A percentile compares a stretch with the other conserved stretches of the same genome.
Evolutionary conservation across 805 yeast species (phyloP).

Genomic region (Torulaspora franciscae): DNA sequence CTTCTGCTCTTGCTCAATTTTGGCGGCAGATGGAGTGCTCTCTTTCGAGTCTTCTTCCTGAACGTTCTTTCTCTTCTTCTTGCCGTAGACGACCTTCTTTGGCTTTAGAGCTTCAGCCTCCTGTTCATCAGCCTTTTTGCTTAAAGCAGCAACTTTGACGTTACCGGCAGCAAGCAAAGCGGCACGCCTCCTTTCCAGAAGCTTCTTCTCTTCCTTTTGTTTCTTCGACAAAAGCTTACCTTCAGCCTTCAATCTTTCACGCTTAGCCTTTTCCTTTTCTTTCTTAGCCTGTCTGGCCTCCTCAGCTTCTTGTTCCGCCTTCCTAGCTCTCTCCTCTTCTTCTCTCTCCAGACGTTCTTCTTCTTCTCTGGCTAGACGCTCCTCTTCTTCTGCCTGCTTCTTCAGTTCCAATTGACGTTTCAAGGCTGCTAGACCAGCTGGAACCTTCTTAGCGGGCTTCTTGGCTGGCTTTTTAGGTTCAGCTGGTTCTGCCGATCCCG

Average conservation of each 20-base stretch:
- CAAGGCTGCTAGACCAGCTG: slow-evolving; percentile 88
- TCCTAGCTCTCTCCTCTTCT: slow-evolving; percentile 47
- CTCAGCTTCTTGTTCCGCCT: slow-evolving; percentile 44
- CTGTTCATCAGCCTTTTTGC: slow-evolving; percentile 27
- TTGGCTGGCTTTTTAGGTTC: slow-evolving; percentile 37
- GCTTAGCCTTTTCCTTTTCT: slow-evolving; percentile 81
- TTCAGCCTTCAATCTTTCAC: slow-evolving; percentile 90
- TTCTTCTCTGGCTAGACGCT: slow-evolving; percentile 66
- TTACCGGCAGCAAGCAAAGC: slow-evolving; percentile 71
- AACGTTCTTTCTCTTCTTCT: slow-evolving; percentile 55
- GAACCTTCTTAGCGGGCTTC: slow-evolving; percentile 69
- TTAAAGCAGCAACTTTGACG: slow-evolving; percentile 70
- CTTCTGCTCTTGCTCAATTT: slow-evolving; percentile 22
- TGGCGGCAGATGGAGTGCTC: slow-evolving; percentile 23
- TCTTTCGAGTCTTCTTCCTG: slow-evolving; percentile 31
- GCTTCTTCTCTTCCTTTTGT: slow-evolving; percentile 87
- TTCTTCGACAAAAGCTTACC: slow-evolving; percentile 92
- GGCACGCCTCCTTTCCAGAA: slow-evolving; percentile 83
- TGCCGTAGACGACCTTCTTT: slow-evolving; percentile 65
- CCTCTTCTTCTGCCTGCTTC: slow-evolving; percentile 84
- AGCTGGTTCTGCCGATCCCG: slow-evolving; percentile 34
- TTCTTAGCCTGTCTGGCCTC: slow-evolving; percentile 65
- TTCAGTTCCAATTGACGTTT: slow-evolving; percentile 83
- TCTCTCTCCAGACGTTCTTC: slow-evolving; percentile 50
- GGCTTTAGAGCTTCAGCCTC: slow-evolving; percentile 40